Percentiles rank a stretch among this genome's conserved stretches.
Conservation (phyloP, 352 stramenopile species). For the Aphanomyces stellatus region DNA sequence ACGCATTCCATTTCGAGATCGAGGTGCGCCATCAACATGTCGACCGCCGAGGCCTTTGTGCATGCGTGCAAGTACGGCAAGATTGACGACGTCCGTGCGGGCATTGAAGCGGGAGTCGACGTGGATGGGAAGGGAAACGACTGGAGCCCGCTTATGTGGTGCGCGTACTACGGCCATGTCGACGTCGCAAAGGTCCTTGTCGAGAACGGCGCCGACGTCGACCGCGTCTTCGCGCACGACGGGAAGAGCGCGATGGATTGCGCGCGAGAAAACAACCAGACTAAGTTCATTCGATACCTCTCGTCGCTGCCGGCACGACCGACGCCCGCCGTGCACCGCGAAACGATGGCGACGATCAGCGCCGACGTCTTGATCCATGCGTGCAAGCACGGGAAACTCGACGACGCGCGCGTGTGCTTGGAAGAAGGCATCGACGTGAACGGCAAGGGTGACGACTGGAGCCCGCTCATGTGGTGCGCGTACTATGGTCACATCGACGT, state of each 20-base stretch:
- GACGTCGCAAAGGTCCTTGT: conserved; percentile 3
- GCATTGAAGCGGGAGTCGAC: not conserved
- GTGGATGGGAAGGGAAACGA: not conserved
- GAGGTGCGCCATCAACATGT: not conserved
- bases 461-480: not conserved
- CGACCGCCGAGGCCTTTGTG: not conserved
- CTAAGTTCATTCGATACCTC: not conserved
- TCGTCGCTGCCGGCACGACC: not conserved
- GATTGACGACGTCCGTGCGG: not conserved
- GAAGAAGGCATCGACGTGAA: not conserved
- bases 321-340: not conserved
- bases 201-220: not conserved
- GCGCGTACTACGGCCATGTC: conserved; percentile 6
- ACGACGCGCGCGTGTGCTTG: conserved; percentile 2
- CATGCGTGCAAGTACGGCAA: conserved; percentile 10
- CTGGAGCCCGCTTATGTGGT: conserved; percentile 5
- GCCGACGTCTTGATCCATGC: not conserved
- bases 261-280: conserved; percentile 5
- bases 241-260: not conserved
- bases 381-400: not conserved
- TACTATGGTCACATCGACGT: conserved; percentile 12
- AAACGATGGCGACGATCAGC: not conserved
- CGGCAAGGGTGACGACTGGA: conserved; percentile 8
- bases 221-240: not conserved
- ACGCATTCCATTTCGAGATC: not conserved